phyloP scores from a whole-genome alignment of 768 basidiomycete species.

The Tulasnella sp. region DNA sequence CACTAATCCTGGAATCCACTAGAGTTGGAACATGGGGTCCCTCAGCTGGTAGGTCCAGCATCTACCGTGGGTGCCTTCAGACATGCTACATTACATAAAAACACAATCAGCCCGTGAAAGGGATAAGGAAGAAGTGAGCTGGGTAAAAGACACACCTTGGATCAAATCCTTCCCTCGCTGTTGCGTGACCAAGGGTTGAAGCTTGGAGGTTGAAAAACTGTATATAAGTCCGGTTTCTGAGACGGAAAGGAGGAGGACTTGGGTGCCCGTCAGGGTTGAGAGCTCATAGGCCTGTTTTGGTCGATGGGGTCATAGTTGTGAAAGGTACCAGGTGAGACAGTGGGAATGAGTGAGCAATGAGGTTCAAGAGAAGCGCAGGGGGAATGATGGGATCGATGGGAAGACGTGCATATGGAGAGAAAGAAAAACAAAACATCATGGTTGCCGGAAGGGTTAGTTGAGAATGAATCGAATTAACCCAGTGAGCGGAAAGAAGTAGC shows the following conservation, averaged over 20 bases:
- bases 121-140: not conserved
- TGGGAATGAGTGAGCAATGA: not conserved
- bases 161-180: conserved; percentile 97
- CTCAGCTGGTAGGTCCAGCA: not conserved
- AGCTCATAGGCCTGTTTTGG: conserved; percentile 94
- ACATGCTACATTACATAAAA: not conserved
- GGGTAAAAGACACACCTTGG: conserved; percentile 33
- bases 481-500: not conserved
- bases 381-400: not conserved
- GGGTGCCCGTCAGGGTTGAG: conserved; percentile 94
- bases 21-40: too few relatives aligned
- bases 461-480: conserved; percentile 9
- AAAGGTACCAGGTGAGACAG: not conserved
- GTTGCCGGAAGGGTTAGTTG: conserved; percentile 7
- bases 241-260: conserved; percentile 93
- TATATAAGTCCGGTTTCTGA: conserved; percentile 99
- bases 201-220: conserved; percentile 96
- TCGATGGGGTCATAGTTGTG: too few relatives aligned
- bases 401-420: too few relatives aligned
- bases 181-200: conserved; percentile 93
- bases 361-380: not conserved
- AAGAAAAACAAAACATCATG: too few relatives aligned
- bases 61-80: conserved; percentile 1
- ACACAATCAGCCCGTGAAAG: not conserved
- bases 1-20: too few relatives aligned